Evolutionary conservation across 805 yeast species (phyloP).

Genomic region (Saccharomycopsis vini): DNA sequence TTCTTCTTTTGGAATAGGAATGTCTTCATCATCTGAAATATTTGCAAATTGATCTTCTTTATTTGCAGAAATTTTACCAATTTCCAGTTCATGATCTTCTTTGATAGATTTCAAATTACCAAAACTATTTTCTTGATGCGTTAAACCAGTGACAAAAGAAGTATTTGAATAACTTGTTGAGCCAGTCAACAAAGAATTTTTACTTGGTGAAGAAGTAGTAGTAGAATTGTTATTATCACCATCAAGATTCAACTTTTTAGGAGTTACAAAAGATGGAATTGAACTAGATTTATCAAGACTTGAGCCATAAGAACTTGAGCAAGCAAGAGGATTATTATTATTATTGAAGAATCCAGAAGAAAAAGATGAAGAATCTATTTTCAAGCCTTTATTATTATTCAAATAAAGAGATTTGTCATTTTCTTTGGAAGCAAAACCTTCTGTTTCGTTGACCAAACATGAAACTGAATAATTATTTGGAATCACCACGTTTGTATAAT

Average conservation of each 20-base stretch:
- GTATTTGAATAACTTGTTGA: conserved; percentile 3
- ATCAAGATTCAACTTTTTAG: not conserved
- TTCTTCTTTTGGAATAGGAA: conserved; percentile 18
- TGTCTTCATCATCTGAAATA: conserved; percentile 16
- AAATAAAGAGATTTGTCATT: not conserved
- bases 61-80: not conserved
- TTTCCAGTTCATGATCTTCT: not conserved
- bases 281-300: not conserved
- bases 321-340: too few species aligned
- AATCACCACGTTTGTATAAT: conserved; percentile 1
- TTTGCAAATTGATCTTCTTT: not conserved
- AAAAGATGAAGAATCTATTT: not conserved
- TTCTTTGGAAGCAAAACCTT: not conserved
- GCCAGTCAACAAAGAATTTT: not conserved
- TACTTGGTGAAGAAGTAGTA: not conserved
- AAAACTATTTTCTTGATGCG: conserved; percentile 8
- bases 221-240: not conserved
- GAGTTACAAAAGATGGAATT: not conserved
- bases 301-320: not conserved
- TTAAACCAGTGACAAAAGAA: conserved; percentile 11
- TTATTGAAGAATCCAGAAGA: too few species aligned
- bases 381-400: not conserved
- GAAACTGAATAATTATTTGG: conserved; percentile 19
- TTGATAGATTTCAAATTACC: conserved; percentile 1
- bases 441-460: too few species aligned